These are phyloP conservation scores for Tritrichomonas foetus DNA, from an alignment of 208 protist genomes.

Conservation along the genomic window DNA sequence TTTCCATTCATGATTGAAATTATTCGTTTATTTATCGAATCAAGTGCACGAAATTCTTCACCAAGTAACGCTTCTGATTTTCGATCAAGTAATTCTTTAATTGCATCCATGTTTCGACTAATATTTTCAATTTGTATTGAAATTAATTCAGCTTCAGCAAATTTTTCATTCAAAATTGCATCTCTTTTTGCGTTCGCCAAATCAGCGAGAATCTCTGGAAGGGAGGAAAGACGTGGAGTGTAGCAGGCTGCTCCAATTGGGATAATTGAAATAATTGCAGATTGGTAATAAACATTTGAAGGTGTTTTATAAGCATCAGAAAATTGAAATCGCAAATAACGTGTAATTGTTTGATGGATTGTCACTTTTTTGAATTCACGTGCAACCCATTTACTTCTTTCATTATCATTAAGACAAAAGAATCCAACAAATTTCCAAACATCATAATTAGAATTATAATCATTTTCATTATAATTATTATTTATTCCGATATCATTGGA, in stretches of 20 bases:
- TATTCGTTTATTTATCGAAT: not conserved
- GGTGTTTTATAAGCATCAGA: not conserved
- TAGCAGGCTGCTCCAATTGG: not conserved
- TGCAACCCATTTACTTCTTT: not conserved
- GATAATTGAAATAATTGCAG: not conserved
- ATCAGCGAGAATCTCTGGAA: not conserved
- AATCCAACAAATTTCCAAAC: not conserved
- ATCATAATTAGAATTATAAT: not conserved
- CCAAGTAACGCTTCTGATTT: not conserved
- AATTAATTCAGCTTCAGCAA: not conserved
- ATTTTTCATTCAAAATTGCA: not conserved
- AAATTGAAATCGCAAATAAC: not conserved
- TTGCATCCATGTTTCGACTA: not conserved
- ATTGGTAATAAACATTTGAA: not conserved
- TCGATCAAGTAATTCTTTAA: not conserved
- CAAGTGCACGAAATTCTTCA: not conserved
- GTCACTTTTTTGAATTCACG: not conserved
- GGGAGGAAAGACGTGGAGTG: not conserved
- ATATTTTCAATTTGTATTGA: not conserved
- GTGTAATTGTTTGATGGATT: not conserved
- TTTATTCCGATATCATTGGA: not conserved
- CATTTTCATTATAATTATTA: not conserved
- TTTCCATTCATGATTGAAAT: not conserved
- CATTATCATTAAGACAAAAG: not conserved
- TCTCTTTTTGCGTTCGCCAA: not conserved